phyloP scores from a whole-genome alignment of 2,329 filamentous ascomycete species.

The Xylariaceae sp. region DNA sequence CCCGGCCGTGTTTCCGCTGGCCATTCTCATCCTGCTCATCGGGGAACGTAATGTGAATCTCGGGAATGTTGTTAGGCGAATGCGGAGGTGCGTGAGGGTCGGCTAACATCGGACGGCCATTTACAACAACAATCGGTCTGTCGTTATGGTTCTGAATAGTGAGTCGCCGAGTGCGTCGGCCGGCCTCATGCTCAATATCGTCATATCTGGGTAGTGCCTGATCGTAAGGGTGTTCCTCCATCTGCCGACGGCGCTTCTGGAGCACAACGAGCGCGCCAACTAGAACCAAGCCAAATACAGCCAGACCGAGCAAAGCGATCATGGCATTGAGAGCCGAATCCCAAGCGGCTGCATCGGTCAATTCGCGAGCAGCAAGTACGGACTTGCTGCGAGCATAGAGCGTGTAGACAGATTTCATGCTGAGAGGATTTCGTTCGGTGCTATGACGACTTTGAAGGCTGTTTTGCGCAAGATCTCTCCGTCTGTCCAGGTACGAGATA shows the following conservation, averaged over 20 bases:
- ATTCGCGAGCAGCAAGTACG: slow-evolving; percentile 45
- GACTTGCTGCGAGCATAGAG: slow-evolving; percentile 37
- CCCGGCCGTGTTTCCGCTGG: slow-evolving; percentile 74
- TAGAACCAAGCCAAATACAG: slow-evolving; percentile 66
- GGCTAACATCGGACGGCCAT: slow-evolving; percentile 66
- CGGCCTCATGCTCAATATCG: slow-evolving; percentile 48
- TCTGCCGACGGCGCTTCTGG: slow-evolving; percentile 55
- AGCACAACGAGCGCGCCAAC: slow-evolving; percentile 66
- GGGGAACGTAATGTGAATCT: slow-evolving; percentile 98
- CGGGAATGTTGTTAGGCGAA: slow-evolving; percentile 77
- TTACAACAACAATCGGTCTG: slow-evolving; percentile 67
- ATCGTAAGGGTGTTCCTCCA: slow-evolving; percentile 41
- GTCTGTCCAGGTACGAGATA: slow-evolving; percentile 21
- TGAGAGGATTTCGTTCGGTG: slow-evolving; percentile 18
- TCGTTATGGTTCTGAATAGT: slow-evolving; percentile 55
- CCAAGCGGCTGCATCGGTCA: slow-evolving; percentile 34
- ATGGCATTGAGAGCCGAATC: slow-evolving; percentile 69
- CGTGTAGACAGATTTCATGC: slow-evolving; percentile 34
- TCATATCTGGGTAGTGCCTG: slow-evolving; percentile 66
- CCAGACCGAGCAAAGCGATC: slow-evolving; percentile 71
- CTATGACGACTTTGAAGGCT: slow-evolving; percentile 19
- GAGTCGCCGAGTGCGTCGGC: slow-evolving; percentile 49
- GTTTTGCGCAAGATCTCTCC: slow-evolving; percentile 22
- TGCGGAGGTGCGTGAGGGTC: slow-evolving; percentile 70
- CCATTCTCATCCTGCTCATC: slow-evolving; percentile 87